Percentiles rank a stretch among this genome's conserved stretches.
These are phyloP conservation scores for Xylariomycetidae sp. DNA, from an alignment of 2,329 filamentous ascomycete genomes.

Conservation along the genomic window DNA sequence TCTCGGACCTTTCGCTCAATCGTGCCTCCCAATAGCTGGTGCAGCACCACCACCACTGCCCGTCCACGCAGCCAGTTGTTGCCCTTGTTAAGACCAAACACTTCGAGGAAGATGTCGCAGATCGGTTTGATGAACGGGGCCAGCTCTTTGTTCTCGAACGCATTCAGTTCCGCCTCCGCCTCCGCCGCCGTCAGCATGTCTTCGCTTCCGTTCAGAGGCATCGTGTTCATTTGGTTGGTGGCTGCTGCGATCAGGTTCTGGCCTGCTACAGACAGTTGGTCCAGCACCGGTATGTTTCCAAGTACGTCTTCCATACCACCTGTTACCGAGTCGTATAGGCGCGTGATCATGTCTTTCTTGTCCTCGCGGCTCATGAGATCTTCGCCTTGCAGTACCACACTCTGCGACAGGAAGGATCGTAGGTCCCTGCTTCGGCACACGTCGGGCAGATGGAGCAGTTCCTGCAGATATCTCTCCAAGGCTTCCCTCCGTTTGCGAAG, in stretches of 20 bases:
- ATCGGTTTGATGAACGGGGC: conserved; percentile 98
- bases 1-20: conserved; percentile 95
- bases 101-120: conserved; percentile 92
- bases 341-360: conserved; percentile 83
- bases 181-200: conserved; percentile 56
- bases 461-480: conserved; percentile 77
- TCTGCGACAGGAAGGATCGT: conserved; percentile 86
- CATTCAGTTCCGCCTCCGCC: conserved; percentile 88
- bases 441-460: conserved; percentile 79
- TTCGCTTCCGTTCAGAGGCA: conserved; percentile 46
- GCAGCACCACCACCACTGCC: conserved; percentile 91
- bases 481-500: conserved; percentile 79
- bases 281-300: conserved; percentile 90
- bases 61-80: conserved; percentile 97
- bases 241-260: conserved; percentile 83
- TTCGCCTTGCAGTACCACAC: conserved; percentile 63
- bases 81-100: conserved; percentile 88
- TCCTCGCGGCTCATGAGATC: conserved; percentile 52
- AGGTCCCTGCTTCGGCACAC: conserved; percentile 92
- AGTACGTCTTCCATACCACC: conserved; percentile 98
- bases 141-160: conserved; percentile 82
- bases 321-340: conserved; percentile 92
- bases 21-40: conserved; percentile 90
- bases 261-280: conserved; percentile 86
- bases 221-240: conserved; percentile 55